A percentile compares a stretch with the other conserved stretches of the same genome.
phyloP scores from a whole-genome alignment of 768 basidiomycete genomes.

The Kwoniella mangroviensis region DNA sequence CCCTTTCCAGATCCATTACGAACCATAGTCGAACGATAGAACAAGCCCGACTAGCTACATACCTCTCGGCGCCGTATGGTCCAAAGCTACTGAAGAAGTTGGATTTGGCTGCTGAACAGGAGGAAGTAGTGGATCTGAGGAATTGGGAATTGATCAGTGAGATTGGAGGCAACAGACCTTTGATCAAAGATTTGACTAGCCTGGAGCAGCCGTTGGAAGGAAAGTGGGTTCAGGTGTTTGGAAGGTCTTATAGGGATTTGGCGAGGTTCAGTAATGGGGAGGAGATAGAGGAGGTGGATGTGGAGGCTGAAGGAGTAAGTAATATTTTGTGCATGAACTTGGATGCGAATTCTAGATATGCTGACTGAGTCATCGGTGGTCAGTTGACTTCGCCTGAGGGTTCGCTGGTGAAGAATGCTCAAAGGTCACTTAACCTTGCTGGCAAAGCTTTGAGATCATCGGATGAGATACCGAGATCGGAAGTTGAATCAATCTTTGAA shows the following conservation, averaged over 20 bases:
- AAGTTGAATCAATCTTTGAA: neutral
- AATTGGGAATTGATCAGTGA: constrained; percentile 43
- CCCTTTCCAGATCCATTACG: constrained; percentile 30
- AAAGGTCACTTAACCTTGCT: neutral
- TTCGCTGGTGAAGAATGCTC: constrained; percentile 3
- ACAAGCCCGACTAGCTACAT: constrained; percentile 3
- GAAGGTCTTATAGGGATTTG: constrained; percentile 7
- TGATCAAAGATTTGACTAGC: constrained; percentile 18
- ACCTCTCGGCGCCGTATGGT: neutral
- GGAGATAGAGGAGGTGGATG: constrained; percentile 8
- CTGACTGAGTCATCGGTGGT: no score
- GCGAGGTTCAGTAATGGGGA: constrained; percentile 22
- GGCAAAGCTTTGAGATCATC: constrained; percentile 1
- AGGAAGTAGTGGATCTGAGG: constrained; percentile 32
- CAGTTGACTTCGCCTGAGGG: no score
- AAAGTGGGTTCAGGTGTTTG: constrained; percentile 22
- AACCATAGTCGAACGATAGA: constrained; percentile 18
- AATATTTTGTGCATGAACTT: no score
- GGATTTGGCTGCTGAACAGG: neutral
- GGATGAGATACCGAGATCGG: neutral
- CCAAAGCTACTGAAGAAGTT: constrained; percentile 7
- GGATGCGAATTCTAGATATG: no score
- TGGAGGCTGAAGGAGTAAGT: no score
- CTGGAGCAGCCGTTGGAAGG: constrained; percentile 3
- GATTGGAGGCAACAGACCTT: constrained; percentile 26